phyloP scores from a whole-genome alignment of 176 grass and related monocot species.

The Aegilops umbellulata region DNA sequence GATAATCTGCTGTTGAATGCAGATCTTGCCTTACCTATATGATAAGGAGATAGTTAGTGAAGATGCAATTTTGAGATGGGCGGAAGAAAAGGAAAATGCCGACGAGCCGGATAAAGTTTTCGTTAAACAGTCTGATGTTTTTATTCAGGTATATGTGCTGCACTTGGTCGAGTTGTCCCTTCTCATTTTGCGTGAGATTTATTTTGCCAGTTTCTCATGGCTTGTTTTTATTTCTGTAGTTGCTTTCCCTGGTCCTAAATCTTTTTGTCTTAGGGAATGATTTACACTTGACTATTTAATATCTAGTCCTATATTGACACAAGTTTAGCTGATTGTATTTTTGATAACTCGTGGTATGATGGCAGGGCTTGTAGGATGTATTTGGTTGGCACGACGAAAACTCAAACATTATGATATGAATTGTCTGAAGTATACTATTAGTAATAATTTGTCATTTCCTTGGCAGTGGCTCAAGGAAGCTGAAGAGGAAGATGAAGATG shows the following conservation, averaged over 20 bases:
- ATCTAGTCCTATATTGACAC: neutral
- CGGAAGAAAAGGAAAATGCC: slow-evolving; percentile 65
- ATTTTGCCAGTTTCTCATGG: neutral
- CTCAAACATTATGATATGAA: neutral
- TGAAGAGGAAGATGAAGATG: slow-evolving; percentile 61
- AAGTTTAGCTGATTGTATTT: neutral
- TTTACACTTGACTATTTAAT: neutral
- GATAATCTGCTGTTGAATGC: slow-evolving; percentile 19
- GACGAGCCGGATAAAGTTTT: slow-evolving; percentile 90
- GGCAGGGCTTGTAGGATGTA: neutral
- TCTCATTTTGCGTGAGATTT: slow-evolving; percentile 3
- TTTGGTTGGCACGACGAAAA: neutral
- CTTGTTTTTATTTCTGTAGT: neutral
- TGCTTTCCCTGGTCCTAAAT: neutral
- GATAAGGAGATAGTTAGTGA: slow-evolving; percentile 73
- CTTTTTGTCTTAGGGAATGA: neutral
- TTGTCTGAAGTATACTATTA: neutral
- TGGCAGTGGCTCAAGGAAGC: slow-evolving; percentile 76
- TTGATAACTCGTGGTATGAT: neutral
- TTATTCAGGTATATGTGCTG: slow-evolving; percentile 61
- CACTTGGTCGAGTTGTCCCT: neutral
- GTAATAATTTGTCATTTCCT: neutral
- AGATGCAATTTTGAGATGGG: slow-evolving; percentile 89
- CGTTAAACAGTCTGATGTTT: slow-evolving; percentile 68
- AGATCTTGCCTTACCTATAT: slow-evolving; percentile 69